Evolutionary conservation across 768 basidiomycete genomes (phyloP).

Genomic region (Hemileccinum rubropunctum): DNA sequence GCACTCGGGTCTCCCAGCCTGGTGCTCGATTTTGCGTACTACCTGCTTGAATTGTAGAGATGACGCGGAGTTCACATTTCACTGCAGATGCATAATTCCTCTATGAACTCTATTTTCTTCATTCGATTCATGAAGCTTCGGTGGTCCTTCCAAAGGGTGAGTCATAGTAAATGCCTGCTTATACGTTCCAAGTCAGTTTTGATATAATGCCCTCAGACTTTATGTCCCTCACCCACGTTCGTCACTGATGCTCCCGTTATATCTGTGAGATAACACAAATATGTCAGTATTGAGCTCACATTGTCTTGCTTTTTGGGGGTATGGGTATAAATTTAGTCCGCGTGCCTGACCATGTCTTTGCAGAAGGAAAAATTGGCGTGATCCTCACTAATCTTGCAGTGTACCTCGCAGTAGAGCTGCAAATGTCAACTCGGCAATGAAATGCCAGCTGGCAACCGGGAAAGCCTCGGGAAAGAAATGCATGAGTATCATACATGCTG

Average conservation of each 20-base stretch:
- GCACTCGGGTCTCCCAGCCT: constrained; percentile 85
- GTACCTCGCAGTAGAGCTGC: background rate
- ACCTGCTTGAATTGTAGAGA: constrained; percentile 80
- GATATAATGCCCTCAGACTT: background rate
- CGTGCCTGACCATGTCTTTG: background rate
- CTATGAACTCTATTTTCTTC: constrained; percentile 52
- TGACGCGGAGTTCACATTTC: background rate
- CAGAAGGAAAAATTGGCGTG: background rate
- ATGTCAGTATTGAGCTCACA: constrained; percentile 5
- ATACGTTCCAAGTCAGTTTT: constrained; percentile 2
- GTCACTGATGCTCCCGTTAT: constrained; percentile 97
- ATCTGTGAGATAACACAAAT: constrained; percentile 70
- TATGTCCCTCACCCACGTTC: constrained; percentile 69
- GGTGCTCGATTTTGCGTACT: constrained; percentile 90
- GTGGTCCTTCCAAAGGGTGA: constrained; percentile 83
- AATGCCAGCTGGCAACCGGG: too few relatives aligned
- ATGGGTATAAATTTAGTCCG: too few relatives aligned
- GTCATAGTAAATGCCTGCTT: constrained; percentile 86
- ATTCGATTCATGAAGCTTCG: constrained; percentile 96
- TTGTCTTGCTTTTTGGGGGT: too few relatives aligned
- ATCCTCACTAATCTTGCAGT: too few relatives aligned
- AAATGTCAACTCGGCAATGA: background rate
- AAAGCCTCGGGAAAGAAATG: too few relatives aligned
- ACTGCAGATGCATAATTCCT: background rate
- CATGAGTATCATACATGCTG: too few relatives aligned